These are phyloP conservation scores for Emergomyces africanus DNA, from an alignment of 2,329 filamentous ascomycete genomes.

Conservation along the genomic window DNA sequence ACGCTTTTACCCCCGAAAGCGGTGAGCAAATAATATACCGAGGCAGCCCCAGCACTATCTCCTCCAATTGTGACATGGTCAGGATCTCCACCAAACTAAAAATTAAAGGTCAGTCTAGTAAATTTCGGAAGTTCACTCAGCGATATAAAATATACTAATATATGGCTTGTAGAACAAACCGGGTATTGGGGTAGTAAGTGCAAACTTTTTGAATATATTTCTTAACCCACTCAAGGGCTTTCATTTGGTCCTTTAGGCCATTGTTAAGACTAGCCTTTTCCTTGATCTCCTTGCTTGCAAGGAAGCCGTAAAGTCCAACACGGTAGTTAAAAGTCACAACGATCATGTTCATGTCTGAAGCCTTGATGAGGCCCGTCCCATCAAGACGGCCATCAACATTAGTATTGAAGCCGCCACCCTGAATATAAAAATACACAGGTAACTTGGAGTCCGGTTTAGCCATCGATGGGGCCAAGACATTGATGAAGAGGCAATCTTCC, in stretches of 20 bases:
- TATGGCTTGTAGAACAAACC: neutral
- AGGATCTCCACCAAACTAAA: constrained; percentile 56
- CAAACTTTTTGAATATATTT: constrained; percentile 43
- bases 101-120: neutral
- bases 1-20: constrained; percentile 38
- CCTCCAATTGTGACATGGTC: constrained; percentile 56
- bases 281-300: constrained; percentile 45
- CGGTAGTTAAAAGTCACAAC: constrained; percentile 67
- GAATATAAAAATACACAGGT: constrained; percentile 52
- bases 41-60: constrained; percentile 52
- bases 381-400: constrained; percentile 50
- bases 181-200: neutral
- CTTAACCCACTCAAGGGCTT: constrained; percentile 57
- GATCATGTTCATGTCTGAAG: constrained; percentile 48
- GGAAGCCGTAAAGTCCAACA: constrained; percentile 60
- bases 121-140: neutral
- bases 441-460: constrained; percentile 34
- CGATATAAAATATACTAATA: neutral
- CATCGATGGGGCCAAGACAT: constrained; percentile 27
- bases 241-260: constrained; percentile 57
- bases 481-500: constrained; percentile 32
- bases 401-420: constrained; percentile 50
- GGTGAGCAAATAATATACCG: constrained; percentile 51
- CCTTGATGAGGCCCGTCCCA: constrained; percentile 47
- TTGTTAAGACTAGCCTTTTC: constrained; percentile 47